A percentile compares a stretch with the other conserved stretches of the same genome.
Conservation (phyloP, 805 yeast genomes). For the Candida verbasci region DNA sequence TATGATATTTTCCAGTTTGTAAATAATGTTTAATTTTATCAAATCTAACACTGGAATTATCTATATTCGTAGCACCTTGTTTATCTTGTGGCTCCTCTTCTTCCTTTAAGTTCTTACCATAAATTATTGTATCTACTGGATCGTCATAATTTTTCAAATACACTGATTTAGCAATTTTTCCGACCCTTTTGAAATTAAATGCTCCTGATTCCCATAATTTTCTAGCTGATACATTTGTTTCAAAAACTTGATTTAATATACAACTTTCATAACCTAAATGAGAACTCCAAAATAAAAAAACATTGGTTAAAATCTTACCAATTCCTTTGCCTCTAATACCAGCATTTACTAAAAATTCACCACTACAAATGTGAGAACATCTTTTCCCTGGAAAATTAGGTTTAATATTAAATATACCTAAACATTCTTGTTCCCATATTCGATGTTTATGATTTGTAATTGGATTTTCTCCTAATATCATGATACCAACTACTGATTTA, state of each 20-base stretch:
- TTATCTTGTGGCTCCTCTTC: slow-evolving; percentile 10
- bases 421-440: slow-evolving; percentile 90
- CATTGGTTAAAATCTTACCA: slow-evolving; percentile 79
- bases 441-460: slow-evolving; percentile 40
- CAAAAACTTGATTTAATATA: slow-evolving; percentile 81
- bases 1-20: slow-evolving; percentile 84
- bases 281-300: slow-evolving; percentile 89
- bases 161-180: slow-evolving; percentile 84
- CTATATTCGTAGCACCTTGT: slow-evolving; percentile 32
- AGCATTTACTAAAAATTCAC: slow-evolving; percentile 83
- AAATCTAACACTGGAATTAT: slow-evolving; percentile 55
- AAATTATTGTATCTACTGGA: slow-evolving; percentile 83
- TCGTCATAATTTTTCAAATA: slow-evolving; percentile 77
- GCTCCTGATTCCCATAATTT: slow-evolving; percentile 74
- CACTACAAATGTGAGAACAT: slow-evolving; percentile 89
- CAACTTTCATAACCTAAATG: slow-evolving; percentile 81
- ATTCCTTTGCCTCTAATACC: slow-evolving; percentile 91
- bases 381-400: slow-evolving; percentile 89
- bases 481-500: slow-evolving; percentile 64
- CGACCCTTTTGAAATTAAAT: slow-evolving; percentile 71
- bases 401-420: slow-evolving; percentile 80
- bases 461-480: slow-evolving; percentile 70
- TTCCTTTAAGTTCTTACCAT: slow-evolving; percentile 73
- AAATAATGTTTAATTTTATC: slow-evolving; percentile 75
- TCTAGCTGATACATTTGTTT: slow-evolving; percentile 80